phyloP scores from a whole-genome alignment of 1,139 yeast species.

The Kodamaea plutei region DNA sequence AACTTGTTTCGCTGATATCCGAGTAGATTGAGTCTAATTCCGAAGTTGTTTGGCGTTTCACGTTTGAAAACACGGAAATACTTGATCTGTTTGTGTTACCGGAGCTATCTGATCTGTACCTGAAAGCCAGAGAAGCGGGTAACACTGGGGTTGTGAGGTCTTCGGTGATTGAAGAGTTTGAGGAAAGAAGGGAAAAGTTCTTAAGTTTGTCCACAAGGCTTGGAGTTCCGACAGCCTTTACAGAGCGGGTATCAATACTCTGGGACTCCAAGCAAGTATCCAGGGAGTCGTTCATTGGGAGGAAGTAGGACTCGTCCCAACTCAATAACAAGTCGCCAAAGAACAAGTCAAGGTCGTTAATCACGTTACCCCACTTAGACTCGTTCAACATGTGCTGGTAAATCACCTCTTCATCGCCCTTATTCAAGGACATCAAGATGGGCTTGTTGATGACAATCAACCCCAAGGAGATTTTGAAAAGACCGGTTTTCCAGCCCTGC shows the following conservation, averaged over 20 bases:
- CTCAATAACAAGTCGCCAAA: slow-evolving; percentile 37
- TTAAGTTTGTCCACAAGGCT: slow-evolving; percentile 15
- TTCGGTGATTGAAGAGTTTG: slow-evolving; percentile 3
- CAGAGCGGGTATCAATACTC: slow-evolving; percentile 3
- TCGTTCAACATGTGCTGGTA: slow-evolving; percentile 60
- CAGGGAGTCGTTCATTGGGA: slow-evolving; percentile 4
- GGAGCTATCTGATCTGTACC: slow-evolving; percentile 12
- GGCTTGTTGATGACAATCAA: slow-evolving; percentile 50
- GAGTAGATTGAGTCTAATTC: slow-evolving; percentile 34
- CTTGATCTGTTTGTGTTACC: slow-evolving; percentile 16
- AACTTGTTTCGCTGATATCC: slow-evolving; percentile 18
- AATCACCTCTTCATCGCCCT: slow-evolving; percentile 56
- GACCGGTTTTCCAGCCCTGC: slow-evolving; percentile 64
- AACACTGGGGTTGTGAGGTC: slow-evolving; percentile 6
- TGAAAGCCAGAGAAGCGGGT: slow-evolving; percentile 8
- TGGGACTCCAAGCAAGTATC: slow-evolving; percentile 5
- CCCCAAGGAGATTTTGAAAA: slow-evolving; percentile 58
- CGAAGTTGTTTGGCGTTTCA: slow-evolving; percentile 9
- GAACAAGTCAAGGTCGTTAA: slow-evolving; percentile 44
- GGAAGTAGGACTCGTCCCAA: slow-evolving; percentile 35
- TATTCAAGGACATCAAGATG: slow-evolving; percentile 44
- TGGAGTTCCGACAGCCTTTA: slow-evolving; percentile 6
- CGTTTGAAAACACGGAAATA: slow-evolving; percentile 19
- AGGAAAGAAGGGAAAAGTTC: slow-evolving; percentile 13
- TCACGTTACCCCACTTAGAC: slow-evolving; percentile 48